Evolutionary conservation across 2,329 filamentous ascomycete genomes (phyloP), one percentile per base, ranked within the genome.

Genomic region (Lachnum nothofagi): DNA sequence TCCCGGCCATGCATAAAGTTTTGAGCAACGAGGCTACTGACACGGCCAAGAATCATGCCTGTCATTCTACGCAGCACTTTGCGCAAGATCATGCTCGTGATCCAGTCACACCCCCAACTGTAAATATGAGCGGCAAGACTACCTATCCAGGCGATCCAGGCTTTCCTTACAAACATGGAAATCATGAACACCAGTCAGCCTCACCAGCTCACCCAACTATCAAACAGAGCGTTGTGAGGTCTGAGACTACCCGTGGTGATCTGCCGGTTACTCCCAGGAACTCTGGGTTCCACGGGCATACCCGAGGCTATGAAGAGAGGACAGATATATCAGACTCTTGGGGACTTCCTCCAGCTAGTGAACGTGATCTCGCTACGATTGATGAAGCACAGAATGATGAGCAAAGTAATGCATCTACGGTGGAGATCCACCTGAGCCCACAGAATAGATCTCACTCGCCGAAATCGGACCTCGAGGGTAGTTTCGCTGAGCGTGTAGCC

Each of bases 401-500:
- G 12, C 44, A 45, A 3, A 54, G 50, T 33, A 48, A 52, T 14
- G 23, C 29, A n/a, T 60, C 59, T 4, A 56, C 56, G 10, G 51
- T 57, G 25, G 56, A 60, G 16, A 51, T 59, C 42, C 42, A 48
- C 17, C 40, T 57, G 12, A 52, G 52, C 16, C 47, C 57, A 22
- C 46, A 43, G 25, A 42, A 29, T 20, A 57, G 56, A 40, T 34
- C 46, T 7, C 24, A 40, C 8, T 53, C 53, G 27, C 50, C 51
- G 50, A 56, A 51, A 22, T 14, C 20, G 34, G 41, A 25, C 16
- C 14, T 44, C 39, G 51, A 52, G 19, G 47, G 48, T 31, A 51
- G 39, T 12, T 57, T 60, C 39, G 52, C 48, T 24, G 57, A 61
- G 31, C 55, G 61, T 34, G 51, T 60, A 25, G 60, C 58, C 17